phyloP scores from a whole-genome alignment of 1,284 basidiomycete species.

The Puccinia horiana region DNA sequence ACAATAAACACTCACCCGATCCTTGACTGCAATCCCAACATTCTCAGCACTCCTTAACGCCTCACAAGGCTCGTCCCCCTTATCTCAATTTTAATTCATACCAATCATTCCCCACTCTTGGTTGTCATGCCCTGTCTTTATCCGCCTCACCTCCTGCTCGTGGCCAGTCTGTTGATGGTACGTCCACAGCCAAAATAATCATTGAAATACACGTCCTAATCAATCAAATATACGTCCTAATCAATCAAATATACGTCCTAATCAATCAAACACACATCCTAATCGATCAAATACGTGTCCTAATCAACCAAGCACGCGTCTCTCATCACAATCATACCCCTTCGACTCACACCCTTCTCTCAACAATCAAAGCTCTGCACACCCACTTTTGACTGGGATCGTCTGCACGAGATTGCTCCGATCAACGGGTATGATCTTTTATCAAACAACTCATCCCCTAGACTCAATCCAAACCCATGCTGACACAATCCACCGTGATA shows the following conservation, averaged over 20 bases:
- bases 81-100: background rate
- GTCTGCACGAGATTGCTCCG: too few species aligned
- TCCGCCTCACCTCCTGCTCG: slow-evolving; percentile 22
- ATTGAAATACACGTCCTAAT: too few species aligned
- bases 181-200: background rate
- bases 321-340: background rate
- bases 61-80: slow-evolving; percentile 14
- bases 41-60: slow-evolving; percentile 18
- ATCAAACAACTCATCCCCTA: too few species aligned
- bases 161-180: background rate
- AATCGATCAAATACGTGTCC: too few species aligned
- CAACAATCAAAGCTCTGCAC: background rate
- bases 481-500: too few species aligned
- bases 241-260: too few species aligned
- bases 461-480: too few species aligned
- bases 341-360: background rate
- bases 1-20: background rate
- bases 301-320: background rate
- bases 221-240: too few species aligned
- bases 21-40: background rate
- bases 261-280: too few species aligned
- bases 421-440: too few species aligned
- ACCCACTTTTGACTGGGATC: too few species aligned
- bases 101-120: background rate
- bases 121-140: background rate